These are phyloP conservation scores for Podospora fimiseda DNA, from an alignment of 495 filamentous ascomycete genomes.

Conservation along the genomic window DNA sequence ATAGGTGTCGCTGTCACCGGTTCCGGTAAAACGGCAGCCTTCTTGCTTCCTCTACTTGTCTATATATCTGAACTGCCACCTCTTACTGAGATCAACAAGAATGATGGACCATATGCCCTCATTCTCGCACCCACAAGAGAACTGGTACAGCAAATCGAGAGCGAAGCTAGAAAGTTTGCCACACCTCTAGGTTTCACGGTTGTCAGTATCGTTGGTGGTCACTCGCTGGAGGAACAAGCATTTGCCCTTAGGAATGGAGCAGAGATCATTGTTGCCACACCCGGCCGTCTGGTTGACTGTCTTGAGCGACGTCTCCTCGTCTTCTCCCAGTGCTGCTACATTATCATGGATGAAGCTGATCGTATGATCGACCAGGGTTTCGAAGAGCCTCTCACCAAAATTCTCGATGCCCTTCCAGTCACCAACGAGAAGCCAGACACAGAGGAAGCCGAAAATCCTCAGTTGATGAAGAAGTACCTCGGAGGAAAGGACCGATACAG, in stretches of 20 bases:
- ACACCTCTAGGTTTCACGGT: constrained; percentile 87
- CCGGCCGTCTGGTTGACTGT: constrained; percentile 93
- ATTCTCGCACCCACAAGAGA: constrained; percentile 98
- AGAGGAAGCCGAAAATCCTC: constrained; percentile 84
- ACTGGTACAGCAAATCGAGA: constrained; percentile 94
- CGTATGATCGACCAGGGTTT: constrained; percentile 99
- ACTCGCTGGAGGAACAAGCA: constrained; percentile 90
- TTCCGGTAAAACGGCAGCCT: constrained; percentile 96
- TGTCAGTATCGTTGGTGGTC: constrained; percentile 95
- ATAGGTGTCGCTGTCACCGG: constrained; percentile 98
- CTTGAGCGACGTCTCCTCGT: constrained; percentile 91
- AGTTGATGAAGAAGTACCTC: constrained; percentile 75
- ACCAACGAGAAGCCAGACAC: constrained; percentile 93
- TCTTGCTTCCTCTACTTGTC: constrained; percentile 87
- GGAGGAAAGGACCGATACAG: constrained; percentile 82
- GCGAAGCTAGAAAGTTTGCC: constrained; percentile 91
- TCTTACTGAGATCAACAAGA: constrained; percentile 81
- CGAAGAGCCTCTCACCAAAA: constrained; percentile 96
- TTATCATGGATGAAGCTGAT: constrained; percentile 96
- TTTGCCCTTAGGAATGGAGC: constrained; percentile 91
- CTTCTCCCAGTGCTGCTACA: constrained; percentile 91
- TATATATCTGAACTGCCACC: constrained; percentile 91
- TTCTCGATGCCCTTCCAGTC: constrained; percentile 93
- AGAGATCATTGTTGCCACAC: constrained; percentile 97
- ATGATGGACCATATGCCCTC: constrained; percentile 93